Evolutionary conservation across 306 rosid genomes (phyloP).

Genomic region (Malus sylvestris): DNA sequence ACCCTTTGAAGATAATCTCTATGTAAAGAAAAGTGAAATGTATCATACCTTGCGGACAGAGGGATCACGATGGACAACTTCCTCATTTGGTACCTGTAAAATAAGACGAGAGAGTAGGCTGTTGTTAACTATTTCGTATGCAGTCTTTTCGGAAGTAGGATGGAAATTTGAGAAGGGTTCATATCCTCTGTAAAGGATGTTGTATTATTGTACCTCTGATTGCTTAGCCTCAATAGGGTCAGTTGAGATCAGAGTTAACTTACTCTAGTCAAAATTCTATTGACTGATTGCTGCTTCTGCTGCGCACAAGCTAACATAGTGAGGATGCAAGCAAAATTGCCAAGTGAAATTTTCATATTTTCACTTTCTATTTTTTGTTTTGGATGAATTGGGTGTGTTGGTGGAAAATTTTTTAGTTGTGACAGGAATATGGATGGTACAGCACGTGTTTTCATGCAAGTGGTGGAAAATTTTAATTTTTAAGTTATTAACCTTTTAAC

Average conservation of each 20-base stretch:
- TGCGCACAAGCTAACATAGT: too few relatives aligned
- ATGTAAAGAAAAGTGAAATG: conserved; percentile 17
- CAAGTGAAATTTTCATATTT: background rate
- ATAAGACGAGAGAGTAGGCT: conserved; percentile 35
- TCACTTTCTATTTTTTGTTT: background rate
- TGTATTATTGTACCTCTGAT: conserved; percentile 37
- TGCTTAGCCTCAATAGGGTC: conserved; percentile 28
- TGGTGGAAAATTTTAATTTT: too few relatives aligned
- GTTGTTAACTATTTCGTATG: conserved; percentile 29
- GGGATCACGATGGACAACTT: conserved; percentile 20
- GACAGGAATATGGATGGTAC: too few relatives aligned
- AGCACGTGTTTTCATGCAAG: too few relatives aligned
- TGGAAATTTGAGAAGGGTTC: conserved; percentile 21
- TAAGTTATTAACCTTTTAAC: too few relatives aligned
- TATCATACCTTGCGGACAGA: conserved; percentile 16
- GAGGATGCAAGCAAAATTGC: background rate
- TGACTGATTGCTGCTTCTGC: background rate
- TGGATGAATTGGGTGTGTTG: too few relatives aligned
- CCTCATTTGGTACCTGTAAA: conserved; percentile 43
- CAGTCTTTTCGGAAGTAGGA: conserved; percentile 23
- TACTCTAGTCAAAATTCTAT: background rate
- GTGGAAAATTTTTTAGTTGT: too few relatives aligned
- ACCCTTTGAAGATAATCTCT: conserved; percentile 25
- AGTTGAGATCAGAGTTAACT: conserved; percentile 29
- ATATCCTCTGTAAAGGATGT: conserved; percentile 41